Percentiles rank a stretch among this genome's conserved stretches.
phyloP scores from a whole-genome alignment of 768 basidiomycete genomes.

The Saitozyma sp. region DNA sequence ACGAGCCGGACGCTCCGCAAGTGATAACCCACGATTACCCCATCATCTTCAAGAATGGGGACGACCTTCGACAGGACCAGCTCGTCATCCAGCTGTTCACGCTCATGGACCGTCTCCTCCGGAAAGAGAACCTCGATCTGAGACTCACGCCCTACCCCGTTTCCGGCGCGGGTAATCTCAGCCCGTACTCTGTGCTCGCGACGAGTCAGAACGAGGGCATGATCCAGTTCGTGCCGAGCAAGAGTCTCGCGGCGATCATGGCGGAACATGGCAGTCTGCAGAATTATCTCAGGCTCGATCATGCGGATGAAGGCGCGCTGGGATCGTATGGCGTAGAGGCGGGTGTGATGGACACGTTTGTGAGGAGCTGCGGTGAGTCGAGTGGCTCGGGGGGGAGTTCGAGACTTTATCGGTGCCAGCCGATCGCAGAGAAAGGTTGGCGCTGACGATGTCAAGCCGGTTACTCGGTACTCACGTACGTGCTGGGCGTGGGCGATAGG shows the following conservation, averaged over 20 bases:
- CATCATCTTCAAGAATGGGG: conserved; percentile 97
- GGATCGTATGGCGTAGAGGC: conserved; percentile 95
- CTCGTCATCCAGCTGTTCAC: conserved; percentile 98
- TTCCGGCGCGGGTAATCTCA: not conserved
- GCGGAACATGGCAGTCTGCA: conserved; percentile 71
- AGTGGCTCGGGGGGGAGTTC: not conserved
- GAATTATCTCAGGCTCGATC: conserved; percentile 78
- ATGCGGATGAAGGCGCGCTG: conserved; percentile 92
- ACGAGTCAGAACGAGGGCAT: conserved; percentile 91
- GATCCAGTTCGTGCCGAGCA: conserved; percentile 93
- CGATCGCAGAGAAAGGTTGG: not conserved
- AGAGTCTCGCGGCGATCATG: conserved; percentile 90
- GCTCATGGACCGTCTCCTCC: conserved; percentile 87
- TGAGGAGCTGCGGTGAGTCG: conserved; percentile 86
- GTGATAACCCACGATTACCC: conserved; percentile 65
- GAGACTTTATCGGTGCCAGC: conserved; percentile 3
- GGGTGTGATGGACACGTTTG: conserved; percentile 90
- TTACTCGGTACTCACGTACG: conserved; percentile 94
- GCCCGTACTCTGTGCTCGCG: conserved; percentile 80
- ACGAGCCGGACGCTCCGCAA: conserved; percentile 54
- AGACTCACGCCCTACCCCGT: conserved; percentile 67
- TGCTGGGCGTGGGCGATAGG: conserved; percentile 94
- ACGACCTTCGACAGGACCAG: conserved; percentile 98
- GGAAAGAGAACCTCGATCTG: conserved; percentile 93
- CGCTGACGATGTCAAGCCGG: conserved; percentile 64